These are phyloP conservation scores for Coemansia sp. DNA, from an alignment of 192 early-diverging fungal genomes.

Conservation along the genomic window DNA sequence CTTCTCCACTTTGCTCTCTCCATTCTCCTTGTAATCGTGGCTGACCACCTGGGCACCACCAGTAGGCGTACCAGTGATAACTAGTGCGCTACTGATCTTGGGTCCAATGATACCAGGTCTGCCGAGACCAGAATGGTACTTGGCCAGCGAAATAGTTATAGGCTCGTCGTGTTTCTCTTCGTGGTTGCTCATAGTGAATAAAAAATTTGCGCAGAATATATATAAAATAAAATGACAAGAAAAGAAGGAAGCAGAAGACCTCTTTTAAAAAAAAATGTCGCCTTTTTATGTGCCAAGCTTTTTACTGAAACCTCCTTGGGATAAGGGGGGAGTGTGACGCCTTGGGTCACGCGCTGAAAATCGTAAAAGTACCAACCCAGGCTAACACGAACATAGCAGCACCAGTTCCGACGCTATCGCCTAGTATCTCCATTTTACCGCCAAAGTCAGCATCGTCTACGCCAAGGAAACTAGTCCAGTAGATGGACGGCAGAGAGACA, in stretches of 20 bases:
- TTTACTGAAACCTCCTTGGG: not conserved
- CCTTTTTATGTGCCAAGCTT: not conserved
- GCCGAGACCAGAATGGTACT: constrained; percentile 40
- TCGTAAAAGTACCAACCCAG: constrained; percentile 35
- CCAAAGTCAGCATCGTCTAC: constrained; percentile 52
- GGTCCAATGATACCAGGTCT: constrained; percentile 46
- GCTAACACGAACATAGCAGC: constrained; percentile 42
- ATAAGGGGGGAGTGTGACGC: not conserved
- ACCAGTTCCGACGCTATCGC: constrained; percentile 46
- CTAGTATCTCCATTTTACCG: constrained; percentile 55
- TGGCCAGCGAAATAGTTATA: constrained; percentile 37
- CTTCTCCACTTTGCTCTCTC: constrained; percentile 15
- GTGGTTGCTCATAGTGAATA: constrained; percentile 12
- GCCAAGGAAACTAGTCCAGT: constrained; percentile 41
- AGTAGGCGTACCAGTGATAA: constrained; percentile 26
- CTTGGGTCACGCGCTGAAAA: constrained; percentile 20
- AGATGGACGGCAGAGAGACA: constrained; percentile 38
- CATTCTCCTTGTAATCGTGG: constrained; percentile 26
- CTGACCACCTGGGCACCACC: constrained; percentile 27
- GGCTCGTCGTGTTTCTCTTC: constrained; percentile 4
- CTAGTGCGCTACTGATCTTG: constrained; percentile 26
- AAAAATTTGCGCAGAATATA: not conserved
- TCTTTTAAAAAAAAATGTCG: not conserved
- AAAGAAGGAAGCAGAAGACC: constrained; percentile 3
- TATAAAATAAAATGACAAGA: constrained; percentile 2